Evolutionary conservation across 345 rosid species (phyloP).

Genomic region (Melaleuca quinquenervia): DNA sequence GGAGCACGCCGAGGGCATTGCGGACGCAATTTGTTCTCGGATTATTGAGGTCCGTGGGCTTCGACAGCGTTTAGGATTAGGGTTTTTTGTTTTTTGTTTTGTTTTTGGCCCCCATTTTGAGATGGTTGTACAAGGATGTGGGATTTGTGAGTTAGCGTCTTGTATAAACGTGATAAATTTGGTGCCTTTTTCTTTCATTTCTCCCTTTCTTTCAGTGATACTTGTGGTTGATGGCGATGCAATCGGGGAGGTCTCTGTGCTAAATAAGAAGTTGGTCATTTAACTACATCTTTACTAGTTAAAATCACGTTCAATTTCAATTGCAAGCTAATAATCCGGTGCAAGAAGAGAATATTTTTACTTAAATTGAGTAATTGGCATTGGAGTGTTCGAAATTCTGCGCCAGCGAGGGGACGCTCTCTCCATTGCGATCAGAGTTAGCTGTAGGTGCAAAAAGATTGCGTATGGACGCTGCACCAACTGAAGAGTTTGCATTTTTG

Average conservation of each 20-base stretch:
- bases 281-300: background rate
- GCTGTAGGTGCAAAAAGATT: background rate
- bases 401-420: background rate
- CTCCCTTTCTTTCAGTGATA: background rate
- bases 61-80: conserved; percentile 1
- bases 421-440: background rate
- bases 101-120: background rate
- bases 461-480: background rate
- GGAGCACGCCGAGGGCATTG: conserved; percentile 73
- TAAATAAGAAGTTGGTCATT: background rate
- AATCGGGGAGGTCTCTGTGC: background rate
- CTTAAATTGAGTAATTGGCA: background rate
- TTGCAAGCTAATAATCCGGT: background rate
- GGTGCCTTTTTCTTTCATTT: background rate
- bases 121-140: background rate
- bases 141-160: background rate
- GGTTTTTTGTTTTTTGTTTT: background rate
- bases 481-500: background rate
- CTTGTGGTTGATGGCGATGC: background rate
- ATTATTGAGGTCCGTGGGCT: conserved; percentile 62
- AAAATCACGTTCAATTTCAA: background rate
- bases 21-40: conserved; percentile 76
- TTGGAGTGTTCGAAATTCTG: background rate
- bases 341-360: background rate
- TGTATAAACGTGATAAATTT: background rate